These are phyloP conservation scores for Trypanosoma congolense DNA, from an alignment of 208 protist species.

Conservation along the genomic window DNA sequence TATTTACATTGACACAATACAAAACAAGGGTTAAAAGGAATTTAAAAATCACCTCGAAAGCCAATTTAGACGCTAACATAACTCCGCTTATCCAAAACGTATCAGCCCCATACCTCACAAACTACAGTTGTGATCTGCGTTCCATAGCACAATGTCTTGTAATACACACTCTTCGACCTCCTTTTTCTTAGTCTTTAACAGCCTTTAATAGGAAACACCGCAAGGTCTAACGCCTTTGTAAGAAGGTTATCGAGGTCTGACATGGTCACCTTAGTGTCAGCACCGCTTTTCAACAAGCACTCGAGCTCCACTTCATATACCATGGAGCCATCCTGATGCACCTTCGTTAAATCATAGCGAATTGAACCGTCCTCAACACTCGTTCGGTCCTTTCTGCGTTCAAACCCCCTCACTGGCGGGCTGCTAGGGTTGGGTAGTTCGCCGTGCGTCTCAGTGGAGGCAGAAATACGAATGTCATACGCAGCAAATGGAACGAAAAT, in stretches of 20 bases:
- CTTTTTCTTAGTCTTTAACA: too few species aligned
- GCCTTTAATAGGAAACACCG: background rate
- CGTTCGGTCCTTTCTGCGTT: slow-evolving; percentile 49
- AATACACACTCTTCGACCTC: too few species aligned
- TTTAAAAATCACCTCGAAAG: too few species aligned
- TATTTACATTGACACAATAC: slow-evolving; percentile 4
- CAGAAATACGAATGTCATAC: slow-evolving; percentile 70
- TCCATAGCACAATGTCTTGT: too few species aligned
- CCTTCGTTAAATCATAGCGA: slow-evolving; percentile 65
- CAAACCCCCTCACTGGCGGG: slow-evolving; percentile 16
- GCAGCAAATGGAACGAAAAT: slow-evolving; percentile 38
- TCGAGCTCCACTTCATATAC: slow-evolving; percentile 77
- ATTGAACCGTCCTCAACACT: slow-evolving; percentile 35
- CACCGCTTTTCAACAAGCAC: slow-evolving; percentile 29
- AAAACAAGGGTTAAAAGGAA: slow-evolving; percentile 1
- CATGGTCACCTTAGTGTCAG: slow-evolving; percentile 33
- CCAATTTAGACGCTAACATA: too few species aligned
- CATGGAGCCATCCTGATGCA: slow-evolving; percentile 15
- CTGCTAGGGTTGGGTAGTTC: background rate
- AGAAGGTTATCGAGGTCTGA: slow-evolving; percentile 45
- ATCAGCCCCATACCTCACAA: too few species aligned
- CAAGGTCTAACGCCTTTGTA: slow-evolving; percentile 13
- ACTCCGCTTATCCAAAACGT: too few species aligned
- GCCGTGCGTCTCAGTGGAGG: slow-evolving; percentile 28
- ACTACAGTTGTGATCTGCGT: too few species aligned